Evolutionary conservation across 2,329 filamentous ascomycete genomes (phyloP).

Genomic region (Stagonosporopsis vannaccii): DNA sequence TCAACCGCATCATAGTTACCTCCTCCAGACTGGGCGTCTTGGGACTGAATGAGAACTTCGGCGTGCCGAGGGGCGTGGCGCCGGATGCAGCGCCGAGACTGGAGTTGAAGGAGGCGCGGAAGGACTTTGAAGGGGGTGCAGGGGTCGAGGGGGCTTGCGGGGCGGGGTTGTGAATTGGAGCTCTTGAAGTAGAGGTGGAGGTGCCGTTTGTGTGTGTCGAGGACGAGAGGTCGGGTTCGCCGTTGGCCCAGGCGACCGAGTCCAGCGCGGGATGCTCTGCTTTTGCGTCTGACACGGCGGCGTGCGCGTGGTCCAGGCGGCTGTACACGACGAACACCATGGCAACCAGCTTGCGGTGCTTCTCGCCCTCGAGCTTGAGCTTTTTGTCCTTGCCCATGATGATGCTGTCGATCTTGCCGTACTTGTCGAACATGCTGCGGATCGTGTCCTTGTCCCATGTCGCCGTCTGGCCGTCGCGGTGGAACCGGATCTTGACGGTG

Average conservation of each 20-base stretch:
- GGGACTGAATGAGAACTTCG: conserved; percentile 54
- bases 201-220: neutral
- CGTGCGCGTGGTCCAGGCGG: conserved; percentile 65
- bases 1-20: conserved; percentile 55
- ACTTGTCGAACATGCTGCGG: conserved; percentile 57
- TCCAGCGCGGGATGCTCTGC: conserved; percentile 59
- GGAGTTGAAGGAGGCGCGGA: conserved; percentile 34
- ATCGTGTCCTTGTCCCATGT: conserved; percentile 58
- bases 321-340: conserved; percentile 64
- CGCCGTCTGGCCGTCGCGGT: conserved; percentile 54
- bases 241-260: conserved; percentile 62
- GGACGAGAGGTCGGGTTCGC: conserved; percentile 57
- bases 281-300: conserved; percentile 62
- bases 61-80: conserved; percentile 38
- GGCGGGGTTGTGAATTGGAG: neutral
- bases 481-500: conserved; percentile 65
- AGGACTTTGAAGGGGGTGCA: conserved; percentile 35
- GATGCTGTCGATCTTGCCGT: conserved; percentile 64
- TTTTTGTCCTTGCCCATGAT: conserved; percentile 65
- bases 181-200: neutral
- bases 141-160: neutral
- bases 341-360: conserved; percentile 60
- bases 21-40: conserved; percentile 49
- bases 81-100: neutral
- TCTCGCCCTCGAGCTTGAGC: conserved; percentile 55